These are phyloP conservation scores for Fusarium avenaceum DNA, from an alignment of 2,329 filamentous ascomycete genomes.

Conservation along the genomic window DNA sequence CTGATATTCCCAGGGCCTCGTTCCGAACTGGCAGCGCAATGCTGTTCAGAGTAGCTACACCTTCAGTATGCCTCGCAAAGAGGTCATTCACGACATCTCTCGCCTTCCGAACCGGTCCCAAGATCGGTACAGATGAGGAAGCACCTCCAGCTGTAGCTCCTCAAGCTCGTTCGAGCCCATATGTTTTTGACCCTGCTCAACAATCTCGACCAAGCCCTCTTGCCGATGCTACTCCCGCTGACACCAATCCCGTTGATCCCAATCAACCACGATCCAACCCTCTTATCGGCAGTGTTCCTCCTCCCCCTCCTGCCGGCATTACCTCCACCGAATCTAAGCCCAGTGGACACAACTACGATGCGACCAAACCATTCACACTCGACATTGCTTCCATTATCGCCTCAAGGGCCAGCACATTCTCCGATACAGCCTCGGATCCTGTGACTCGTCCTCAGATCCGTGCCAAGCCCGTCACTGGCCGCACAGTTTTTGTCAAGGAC, in stretches of 20 bases:
- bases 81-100: conserved; percentile 54
- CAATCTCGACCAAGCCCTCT: conserved; percentile 1
- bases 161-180: conserved; percentile 23
- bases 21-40: conserved; percentile 50
- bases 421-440: conserved; percentile 39
- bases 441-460: conserved; percentile 50
- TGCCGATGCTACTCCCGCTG: conserved; percentile 13
- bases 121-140: conserved; percentile 15
- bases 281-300: conserved; percentile 9
- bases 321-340: conserved; percentile 8
- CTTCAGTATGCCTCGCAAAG: conserved; percentile 38
- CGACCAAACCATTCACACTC: conserved; percentile 47
- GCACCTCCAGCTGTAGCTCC: conserved; percentile 14
- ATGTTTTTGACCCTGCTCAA: background rate
- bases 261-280: conserved; percentile 18
- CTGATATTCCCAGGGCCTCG: conserved; percentile 46
- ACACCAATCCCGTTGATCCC: background rate
- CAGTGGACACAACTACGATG: conserved; percentile 46
- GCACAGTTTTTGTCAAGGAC: conserved; percentile 57
- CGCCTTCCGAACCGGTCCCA: conserved; percentile 45
- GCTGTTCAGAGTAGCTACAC: conserved; percentile 50
- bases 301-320: conserved; percentile 30
- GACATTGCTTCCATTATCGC: conserved; percentile 56
- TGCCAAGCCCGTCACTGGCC: conserved; percentile 54
- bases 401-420: conserved; percentile 48